Evolutionary conservation across 2,329 filamentous ascomycete genomes (phyloP).

Genomic region (Fusarium siculi): DNA sequence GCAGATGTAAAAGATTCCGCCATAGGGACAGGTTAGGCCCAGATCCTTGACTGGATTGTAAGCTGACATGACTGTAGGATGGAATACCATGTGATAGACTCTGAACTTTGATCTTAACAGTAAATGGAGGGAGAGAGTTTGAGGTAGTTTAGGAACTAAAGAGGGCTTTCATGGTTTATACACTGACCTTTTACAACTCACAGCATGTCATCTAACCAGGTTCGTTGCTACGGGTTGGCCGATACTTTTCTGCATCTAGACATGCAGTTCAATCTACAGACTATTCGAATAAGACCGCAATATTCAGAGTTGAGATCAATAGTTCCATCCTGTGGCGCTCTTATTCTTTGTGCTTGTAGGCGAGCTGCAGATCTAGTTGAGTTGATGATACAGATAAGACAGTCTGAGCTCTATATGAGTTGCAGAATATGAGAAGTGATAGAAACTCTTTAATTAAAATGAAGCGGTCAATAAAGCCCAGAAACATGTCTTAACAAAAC

Average conservation of each 20-base stretch:
- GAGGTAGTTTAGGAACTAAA: rapidly evolving
- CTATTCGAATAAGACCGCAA: neutral
- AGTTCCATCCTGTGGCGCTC: neutral
- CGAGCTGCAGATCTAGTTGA: neutral
- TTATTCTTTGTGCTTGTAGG: neutral
- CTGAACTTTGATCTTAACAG: rapidly evolving
- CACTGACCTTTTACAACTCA: no score
- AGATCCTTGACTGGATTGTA: slow-evolving; percentile 25
- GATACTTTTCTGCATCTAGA: neutral
- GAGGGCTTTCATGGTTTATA: neutral
- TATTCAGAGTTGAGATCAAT: neutral
- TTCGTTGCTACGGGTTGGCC: neutral
- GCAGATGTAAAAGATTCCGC: slow-evolving; percentile 53
- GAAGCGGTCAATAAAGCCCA: neutral
- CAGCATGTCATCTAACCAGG: rapidly evolving
- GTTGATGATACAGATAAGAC: rapidly evolving
- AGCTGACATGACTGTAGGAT: slow-evolving; percentile 12
- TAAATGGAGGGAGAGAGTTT: rapidly evolving
- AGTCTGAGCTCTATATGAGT: no score
- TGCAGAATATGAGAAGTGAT: slow-evolving; percentile 1
- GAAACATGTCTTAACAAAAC: neutral
- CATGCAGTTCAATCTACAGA: neutral
- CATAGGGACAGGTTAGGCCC: slow-evolving; percentile 47
- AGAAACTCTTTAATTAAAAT: neutral
- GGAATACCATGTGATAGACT: neutral